Conservation (phyloP, 2,329 filamentous ascomycete species). For the Zelopaecilomyces penicillatus region DNA sequence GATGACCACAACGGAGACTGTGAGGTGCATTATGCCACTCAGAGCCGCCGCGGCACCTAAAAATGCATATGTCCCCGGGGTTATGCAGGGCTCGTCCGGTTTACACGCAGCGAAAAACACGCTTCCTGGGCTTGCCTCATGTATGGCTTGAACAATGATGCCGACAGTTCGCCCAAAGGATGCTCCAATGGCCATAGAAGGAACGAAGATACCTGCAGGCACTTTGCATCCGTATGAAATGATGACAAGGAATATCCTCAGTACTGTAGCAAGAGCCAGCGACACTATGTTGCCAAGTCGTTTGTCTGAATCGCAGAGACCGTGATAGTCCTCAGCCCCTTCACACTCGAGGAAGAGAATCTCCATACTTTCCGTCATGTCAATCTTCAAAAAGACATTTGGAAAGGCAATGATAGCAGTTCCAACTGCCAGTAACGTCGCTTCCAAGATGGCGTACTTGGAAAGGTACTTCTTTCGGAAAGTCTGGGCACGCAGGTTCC, state of each 20-base stretch:
- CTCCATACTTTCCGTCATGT: conserved; percentile 99
- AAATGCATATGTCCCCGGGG: conserved; percentile 91
- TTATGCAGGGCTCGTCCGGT: conserved; percentile 90
- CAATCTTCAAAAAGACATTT: conserved; percentile 88
- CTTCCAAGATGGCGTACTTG: conserved; percentile 78
- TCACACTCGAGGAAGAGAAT: conserved; percentile 93
- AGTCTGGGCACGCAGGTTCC: conserved; percentile 83
- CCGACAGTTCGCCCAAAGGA: conserved; percentile 92
- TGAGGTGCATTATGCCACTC: conserved; percentile 89
- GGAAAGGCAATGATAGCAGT: conserved; percentile 95
- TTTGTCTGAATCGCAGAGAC: conserved; percentile 72
- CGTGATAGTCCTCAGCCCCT: conserved; percentile 78
- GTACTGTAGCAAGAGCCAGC: conserved; percentile 66
- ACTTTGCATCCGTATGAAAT: conserved; percentile 98
- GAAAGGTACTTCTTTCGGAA: conserved; percentile 90
- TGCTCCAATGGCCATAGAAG: conserved; percentile 94
- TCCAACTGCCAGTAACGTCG: conserved; percentile 69
- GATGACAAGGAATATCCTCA: conserved; percentile 80
- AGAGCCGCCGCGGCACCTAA: conserved; percentile 93
- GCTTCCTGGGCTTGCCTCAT: conserved; percentile 75
- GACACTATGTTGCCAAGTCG: conserved; percentile 73
- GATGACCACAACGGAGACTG: conserved; percentile 96
- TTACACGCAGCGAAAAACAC: conserved; percentile 82
- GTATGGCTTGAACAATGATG: conserved; percentile 81
- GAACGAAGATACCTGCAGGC: conserved; percentile 94